Percentiles rank a stretch among this genome's conserved stretches.
Conservation (phyloP, 176 grass and related monocot genomes). For the Paspalum vaginatum region DNA sequence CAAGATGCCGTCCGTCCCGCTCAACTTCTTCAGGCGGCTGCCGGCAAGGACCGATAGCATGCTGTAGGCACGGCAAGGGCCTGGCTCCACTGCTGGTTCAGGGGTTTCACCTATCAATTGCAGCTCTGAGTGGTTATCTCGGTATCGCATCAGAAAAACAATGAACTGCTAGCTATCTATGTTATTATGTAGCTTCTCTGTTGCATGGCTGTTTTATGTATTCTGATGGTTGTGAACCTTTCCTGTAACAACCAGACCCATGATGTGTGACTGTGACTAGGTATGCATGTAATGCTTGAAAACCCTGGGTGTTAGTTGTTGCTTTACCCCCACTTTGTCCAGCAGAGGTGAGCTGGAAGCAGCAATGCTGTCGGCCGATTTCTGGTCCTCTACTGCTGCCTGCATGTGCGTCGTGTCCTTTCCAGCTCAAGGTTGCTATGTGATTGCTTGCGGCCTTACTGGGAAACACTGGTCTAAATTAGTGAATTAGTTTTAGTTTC, state of each 20-base stretch:
- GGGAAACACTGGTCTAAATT: neutral
- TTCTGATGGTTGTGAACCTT: slow-evolving; percentile 26
- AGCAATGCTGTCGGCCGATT: neutral
- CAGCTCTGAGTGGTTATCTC: neutral
- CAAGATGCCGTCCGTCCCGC: slow-evolving; percentile 63
- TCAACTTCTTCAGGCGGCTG: slow-evolving; percentile 78
- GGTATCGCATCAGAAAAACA: neutral
- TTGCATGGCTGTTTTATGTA: slow-evolving; percentile 5
- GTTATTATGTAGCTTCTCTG: slow-evolving; percentile 13
- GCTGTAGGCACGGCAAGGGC: slow-evolving; percentile 17
- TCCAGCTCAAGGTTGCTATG: neutral
- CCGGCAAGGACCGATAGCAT: slow-evolving; percentile 69
- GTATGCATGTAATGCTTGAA: slow-evolving; percentile 24
- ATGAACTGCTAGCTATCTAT: slow-evolving; percentile 19
- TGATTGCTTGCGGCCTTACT: neutral
- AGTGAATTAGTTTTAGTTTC: neutral
- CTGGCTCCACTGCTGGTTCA: neutral
- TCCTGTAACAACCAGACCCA: slow-evolving; percentile 1
- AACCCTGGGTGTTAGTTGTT: neutral
- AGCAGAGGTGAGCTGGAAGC: neutral
- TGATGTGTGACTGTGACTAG: slow-evolving; percentile 25
- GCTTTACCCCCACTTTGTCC: neutral
- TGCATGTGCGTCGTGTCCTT: neutral
- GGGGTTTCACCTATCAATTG: neutral
- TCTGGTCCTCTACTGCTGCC: neutral